Percentiles rank a stretch among this genome's conserved stretches.
Evolutionary conservation across 306 rosid genomes (phyloP).

Genomic region (Lagenaria siceraria): DNA sequence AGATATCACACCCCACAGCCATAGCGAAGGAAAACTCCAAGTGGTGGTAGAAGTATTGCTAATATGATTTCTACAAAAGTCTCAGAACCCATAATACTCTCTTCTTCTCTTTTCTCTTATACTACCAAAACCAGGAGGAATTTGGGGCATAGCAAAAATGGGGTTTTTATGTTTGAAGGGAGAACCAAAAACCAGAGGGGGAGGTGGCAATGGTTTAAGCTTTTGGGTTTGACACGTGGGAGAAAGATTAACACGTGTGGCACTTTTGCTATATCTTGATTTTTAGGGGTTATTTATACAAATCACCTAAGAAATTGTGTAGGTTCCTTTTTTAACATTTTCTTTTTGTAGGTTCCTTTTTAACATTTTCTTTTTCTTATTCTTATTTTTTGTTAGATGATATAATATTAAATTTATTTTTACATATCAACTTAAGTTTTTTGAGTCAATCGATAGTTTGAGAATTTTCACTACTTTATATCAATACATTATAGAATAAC

Average conservation of each 20-base stretch:
- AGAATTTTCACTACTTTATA: no score
- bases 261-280: not conserved
- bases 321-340: no score
- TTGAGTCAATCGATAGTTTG: no score
- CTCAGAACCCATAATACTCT: conserved; percentile 1
- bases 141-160: not conserved
- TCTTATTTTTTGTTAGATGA: no score
- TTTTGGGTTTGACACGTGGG: not conserved
- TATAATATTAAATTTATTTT: no score
- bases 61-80: conserved; percentile 6
- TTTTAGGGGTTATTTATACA: no score
- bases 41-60: conserved; percentile 1
- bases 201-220: not conserved
- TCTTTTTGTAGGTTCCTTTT: no score
- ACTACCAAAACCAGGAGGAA: not conserved
- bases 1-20: conserved; percentile 9
- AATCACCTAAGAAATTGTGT: no score
- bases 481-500: no score
- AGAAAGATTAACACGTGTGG: not conserved
- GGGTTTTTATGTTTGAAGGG: not conserved
- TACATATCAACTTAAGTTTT: no score
- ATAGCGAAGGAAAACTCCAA: conserved; percentile 13
- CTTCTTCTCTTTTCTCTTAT: not conserved
- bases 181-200: not conserved
- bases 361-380: no score